Evolutionary conservation across 495 filamentous ascomycete species (phyloP), one percentile per base, ranked within the genome.

Genomic region (Aspergillus carlsbadensis): DNA sequence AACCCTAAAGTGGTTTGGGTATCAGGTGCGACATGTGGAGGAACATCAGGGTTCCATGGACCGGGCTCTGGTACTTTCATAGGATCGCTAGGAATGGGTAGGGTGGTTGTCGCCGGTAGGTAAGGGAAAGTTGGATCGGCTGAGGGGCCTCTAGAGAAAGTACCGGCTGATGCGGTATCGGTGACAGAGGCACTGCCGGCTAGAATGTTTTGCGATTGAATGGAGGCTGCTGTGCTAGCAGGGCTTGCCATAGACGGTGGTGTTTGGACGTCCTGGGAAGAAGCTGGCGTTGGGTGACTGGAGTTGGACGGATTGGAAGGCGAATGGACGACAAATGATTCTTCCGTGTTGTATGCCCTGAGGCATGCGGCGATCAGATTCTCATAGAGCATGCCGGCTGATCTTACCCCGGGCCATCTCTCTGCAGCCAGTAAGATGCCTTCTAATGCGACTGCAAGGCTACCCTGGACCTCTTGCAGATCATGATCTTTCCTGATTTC

Each of bases 361-460:
- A 96, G 71, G 60, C 89, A 92, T 17, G 91, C 91, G 43, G 78
- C 80, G n/a, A 92, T 84, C 26, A 98, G 80, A 50, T 85, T 89
- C 14, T 74, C 72, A 67, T 96, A 96, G 20, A 96, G 79, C 59
- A 91, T 78, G 10, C 87, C 79, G 14, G 91, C 92, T n/a, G 89
- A 88, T 46, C 84, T 79, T 10, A 92, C 89, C 21, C 92, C 93
- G 0, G 93, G 93, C 93, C 93, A 96, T 22, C 90, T 81, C 61
- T 91, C 86, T 2, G 87, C 85, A 49, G 90, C 86, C 43, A 84
- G 81, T 18, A 81, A 72, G 48, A 98, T 87, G 13, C 85, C 83
- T 51, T 93, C 87, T 29, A 96, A 65, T 4, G 88, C 88, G 33
- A 82, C 80, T 22, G 85, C 77, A 18, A 95, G 78, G 53, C 89